phyloP scores from a whole-genome alignment of 176 grass and related monocot species.

The Paspalum notatum region DNA sequence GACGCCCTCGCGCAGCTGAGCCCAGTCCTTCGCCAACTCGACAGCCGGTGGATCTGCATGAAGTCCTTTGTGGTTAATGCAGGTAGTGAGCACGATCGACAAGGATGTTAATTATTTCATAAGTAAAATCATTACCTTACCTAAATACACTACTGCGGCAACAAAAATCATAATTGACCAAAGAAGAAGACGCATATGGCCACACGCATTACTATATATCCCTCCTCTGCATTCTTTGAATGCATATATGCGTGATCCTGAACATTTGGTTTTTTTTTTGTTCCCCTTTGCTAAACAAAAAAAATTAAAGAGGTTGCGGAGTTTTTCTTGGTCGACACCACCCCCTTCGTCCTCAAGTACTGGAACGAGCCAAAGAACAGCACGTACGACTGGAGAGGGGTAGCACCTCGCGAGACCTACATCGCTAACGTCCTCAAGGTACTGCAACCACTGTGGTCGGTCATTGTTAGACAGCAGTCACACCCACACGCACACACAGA shows the following conservation, averaged over 20 bases:
- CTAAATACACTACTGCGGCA: too few relatives aligned
- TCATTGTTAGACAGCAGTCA: too few relatives aligned
- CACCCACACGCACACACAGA: background rate
- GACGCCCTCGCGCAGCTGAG: slow-evolving; percentile 58
- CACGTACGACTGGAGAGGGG: slow-evolving; percentile 75
- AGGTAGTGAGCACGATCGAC: slow-evolving; percentile 28
- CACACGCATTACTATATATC: background rate
- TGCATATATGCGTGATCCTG: background rate
- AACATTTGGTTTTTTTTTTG: background rate
- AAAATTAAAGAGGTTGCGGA: slow-evolving; percentile 48
- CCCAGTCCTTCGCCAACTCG: slow-evolving; percentile 46
- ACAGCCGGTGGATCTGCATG: slow-evolving; percentile 67
- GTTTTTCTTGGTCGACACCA: slow-evolving; percentile 72
- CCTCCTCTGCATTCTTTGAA: background rate
- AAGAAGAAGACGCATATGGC: too few relatives aligned
- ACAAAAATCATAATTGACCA: too few relatives aligned
- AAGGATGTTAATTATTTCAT: too few relatives aligned
- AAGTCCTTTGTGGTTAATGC: slow-evolving; percentile 72
- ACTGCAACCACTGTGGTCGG: background rate
- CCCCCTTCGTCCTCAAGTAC: slow-evolving; percentile 67
- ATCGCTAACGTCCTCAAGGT: slow-evolving; percentile 58
- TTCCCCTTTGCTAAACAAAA: background rate
- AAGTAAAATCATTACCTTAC: too few relatives aligned
- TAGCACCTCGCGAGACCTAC: slow-evolving; percentile 54
- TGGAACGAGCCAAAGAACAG: slow-evolving; percentile 42